Conservation (phyloP, 2,329 filamentous ascomycete genomes). For the Bipolaris oryzae region DNA sequence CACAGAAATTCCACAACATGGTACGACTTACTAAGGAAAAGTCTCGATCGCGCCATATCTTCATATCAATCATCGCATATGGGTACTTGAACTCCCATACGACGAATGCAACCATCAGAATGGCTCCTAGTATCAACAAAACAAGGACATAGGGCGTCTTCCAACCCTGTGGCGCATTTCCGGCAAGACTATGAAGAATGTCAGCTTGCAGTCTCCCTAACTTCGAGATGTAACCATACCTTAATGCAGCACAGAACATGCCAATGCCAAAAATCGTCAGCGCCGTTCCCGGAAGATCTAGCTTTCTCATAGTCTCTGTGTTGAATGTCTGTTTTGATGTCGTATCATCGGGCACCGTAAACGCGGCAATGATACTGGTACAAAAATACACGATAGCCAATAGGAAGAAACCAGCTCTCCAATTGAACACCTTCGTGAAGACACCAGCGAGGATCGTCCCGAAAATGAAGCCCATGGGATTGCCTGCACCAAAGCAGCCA, state of each 20-base stretch:
- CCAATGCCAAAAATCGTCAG: conserved; percentile 69
- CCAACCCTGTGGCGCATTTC: conserved; percentile 67
- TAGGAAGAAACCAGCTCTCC: conserved; percentile 68
- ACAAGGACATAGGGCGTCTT: conserved; percentile 65
- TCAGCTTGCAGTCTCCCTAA: conserved; percentile 13
- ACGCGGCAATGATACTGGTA: conserved; percentile 63
- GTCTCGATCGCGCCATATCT: conserved; percentile 65
- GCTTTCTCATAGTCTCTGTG: conserved; percentile 58
- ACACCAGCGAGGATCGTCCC: conserved; percentile 67
- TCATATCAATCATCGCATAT: conserved; percentile 59
- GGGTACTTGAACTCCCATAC: conserved; percentile 65
- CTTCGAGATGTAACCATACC: conserved; percentile 46
- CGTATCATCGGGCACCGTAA: conserved; percentile 65
- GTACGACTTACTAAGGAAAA: conserved; percentile 62
- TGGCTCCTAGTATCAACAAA: conserved; percentile 64
- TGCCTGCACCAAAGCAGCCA: conserved; percentile 66
- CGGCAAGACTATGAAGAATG: conserved; percentile 49
- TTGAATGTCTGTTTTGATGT: conserved; percentile 55
- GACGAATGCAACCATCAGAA: conserved; percentile 63
- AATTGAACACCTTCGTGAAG: conserved; percentile 65
- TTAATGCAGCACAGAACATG: conserved; percentile 67
- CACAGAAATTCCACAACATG: too few relatives aligned
- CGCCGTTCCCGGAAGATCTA: conserved; percentile 66
- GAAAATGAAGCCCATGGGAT: conserved; percentile 63
- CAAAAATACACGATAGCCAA: conserved; percentile 68